Evolutionary conservation across 495 filamentous ascomycete genomes (phyloP).

Genomic region (Daldinia concentrica): DNA sequence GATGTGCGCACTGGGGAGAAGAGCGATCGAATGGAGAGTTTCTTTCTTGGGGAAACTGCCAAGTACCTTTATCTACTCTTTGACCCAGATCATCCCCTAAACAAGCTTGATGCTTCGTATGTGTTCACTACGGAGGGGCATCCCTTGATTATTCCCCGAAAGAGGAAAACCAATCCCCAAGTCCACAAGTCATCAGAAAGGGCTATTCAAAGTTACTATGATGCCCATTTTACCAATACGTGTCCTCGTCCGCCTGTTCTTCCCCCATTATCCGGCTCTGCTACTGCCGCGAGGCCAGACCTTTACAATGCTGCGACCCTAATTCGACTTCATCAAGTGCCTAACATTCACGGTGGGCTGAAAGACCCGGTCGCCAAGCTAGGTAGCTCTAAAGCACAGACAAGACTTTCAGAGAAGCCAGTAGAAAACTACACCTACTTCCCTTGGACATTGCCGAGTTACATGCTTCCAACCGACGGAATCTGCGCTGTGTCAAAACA

Average conservation of each 20-base stretch:
- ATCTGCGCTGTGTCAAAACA: slow-evolving; percentile 65
- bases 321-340: slow-evolving; percentile 80
- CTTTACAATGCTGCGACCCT: slow-evolving; percentile 91
- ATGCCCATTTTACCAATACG: slow-evolving; percentile 55
- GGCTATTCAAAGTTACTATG: slow-evolving; percentile 44
- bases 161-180: slow-evolving; percentile 23
- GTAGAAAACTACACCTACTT: slow-evolving; percentile 83
- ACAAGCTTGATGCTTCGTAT: slow-evolving; percentile 83
- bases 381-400: slow-evolving; percentile 13
- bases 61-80: slow-evolving; percentile 95
- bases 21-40: slow-evolving; percentile 98
- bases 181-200: slow-evolving; percentile 22
- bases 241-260: slow-evolving; percentile 69
- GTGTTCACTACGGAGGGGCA: slow-evolving; percentile 98
- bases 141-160: slow-evolving; percentile 84
- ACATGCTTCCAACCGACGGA: slow-evolving; percentile 77
- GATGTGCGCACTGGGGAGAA: slow-evolving; percentile 89
- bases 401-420: slow-evolving; percentile 52
- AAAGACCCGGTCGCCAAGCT: slow-evolving; percentile 52
- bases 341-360: slow-evolving; percentile 57
- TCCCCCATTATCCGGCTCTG: slow-evolving; percentile 74
- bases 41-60: slow-evolving; percentile 94
- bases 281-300: slow-evolving; percentile 83
- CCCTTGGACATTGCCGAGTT: slow-evolving; percentile 86
- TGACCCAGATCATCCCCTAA: slow-evolving; percentile 84